Evolutionary conservation across 768 basidiomycete genomes (phyloP).

Genomic region (Suillus cothurnatus): DNA sequence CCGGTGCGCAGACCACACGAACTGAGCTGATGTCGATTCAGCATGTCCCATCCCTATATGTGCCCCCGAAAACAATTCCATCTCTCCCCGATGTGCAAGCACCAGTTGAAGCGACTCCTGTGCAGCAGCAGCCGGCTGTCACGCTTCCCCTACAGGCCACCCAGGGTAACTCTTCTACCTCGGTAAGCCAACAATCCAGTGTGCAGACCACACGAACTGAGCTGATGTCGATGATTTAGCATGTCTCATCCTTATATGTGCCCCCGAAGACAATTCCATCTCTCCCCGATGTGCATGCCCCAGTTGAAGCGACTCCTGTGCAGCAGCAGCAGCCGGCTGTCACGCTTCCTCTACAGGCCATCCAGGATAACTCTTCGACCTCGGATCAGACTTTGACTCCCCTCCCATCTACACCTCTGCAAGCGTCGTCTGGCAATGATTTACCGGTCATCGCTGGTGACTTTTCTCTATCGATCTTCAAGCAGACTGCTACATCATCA

Average conservation of each 20-base stretch:
- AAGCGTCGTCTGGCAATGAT: not conserved
- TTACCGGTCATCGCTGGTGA: not conserved
- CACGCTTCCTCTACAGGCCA: not conserved
- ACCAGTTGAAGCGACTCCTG: not conserved
- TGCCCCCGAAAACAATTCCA: too few species aligned
- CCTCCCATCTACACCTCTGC: not conserved
- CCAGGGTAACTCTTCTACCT: not conserved
- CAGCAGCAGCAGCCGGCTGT: not conserved
- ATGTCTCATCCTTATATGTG: not conserved
- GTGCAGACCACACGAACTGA: too few species aligned
- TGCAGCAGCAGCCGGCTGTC: not conserved
- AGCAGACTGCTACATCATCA: not conserved
- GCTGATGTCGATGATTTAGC: not conserved
- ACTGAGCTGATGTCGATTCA: not conserved
- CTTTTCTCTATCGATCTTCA: not conserved
- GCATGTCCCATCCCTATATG: not conserved
- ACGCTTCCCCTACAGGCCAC: not conserved
- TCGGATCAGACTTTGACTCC: not conserved
- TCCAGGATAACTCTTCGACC: not conserved
- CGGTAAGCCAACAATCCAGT: too few species aligned
- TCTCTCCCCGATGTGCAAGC: not conserved
- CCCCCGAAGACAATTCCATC: not conserved
- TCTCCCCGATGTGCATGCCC: not conserved
- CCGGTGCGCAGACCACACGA: not conserved
- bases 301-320: not conserved